Evolutionary conservation across 495 filamentous ascomycete species (phyloP).

Genomic region (Aspergillus wentii): DNA sequence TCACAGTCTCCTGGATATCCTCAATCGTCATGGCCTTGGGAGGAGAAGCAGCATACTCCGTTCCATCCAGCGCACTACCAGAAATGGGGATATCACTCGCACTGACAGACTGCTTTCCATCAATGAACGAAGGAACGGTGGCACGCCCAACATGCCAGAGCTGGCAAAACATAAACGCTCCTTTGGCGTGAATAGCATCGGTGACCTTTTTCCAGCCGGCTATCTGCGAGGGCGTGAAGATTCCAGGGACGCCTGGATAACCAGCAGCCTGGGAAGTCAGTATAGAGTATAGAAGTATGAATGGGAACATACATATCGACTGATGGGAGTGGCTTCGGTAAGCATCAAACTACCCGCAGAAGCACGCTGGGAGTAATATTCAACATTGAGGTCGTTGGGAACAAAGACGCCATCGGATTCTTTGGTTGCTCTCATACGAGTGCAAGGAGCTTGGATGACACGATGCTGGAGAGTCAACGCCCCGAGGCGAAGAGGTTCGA

Average conservation of each 20-base stretch:
- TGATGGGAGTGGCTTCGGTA: conserved; percentile 40
- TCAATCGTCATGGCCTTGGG: conserved; percentile 37
- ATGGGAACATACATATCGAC: conserved; percentile 16
- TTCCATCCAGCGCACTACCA: conserved; percentile 22
- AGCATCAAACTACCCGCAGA: conserved; percentile 44
- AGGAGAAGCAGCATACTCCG: conserved; percentile 23
- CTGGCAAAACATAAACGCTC: conserved; percentile 46
- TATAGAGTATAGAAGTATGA: background rate
- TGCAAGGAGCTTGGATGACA: conserved; percentile 48
- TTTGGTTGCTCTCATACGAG: conserved; percentile 42
- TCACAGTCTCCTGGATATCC: conserved; percentile 36
- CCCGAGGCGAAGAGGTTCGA: conserved; percentile 47
- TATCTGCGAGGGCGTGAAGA: conserved; percentile 41
- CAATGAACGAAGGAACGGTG: conserved; percentile 29
- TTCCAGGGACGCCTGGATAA: conserved; percentile 41
- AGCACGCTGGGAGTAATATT: conserved; percentile 35
- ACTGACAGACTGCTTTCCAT: conserved; percentile 13
- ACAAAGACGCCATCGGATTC: conserved; percentile 36
- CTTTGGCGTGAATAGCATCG: conserved; percentile 48
- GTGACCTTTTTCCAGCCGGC: conserved; percentile 46
- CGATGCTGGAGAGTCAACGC: conserved; percentile 43
- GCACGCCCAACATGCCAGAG: conserved; percentile 49
- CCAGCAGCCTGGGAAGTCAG: conserved; percentile 23
- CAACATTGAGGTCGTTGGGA: conserved; percentile 30
- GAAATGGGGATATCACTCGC: conserved; percentile 20